Percentiles rank a stretch among this genome's conserved stretches.
Conservation (phyloP, 139 green algal genomes). For the Mesostigma viride region DNA sequence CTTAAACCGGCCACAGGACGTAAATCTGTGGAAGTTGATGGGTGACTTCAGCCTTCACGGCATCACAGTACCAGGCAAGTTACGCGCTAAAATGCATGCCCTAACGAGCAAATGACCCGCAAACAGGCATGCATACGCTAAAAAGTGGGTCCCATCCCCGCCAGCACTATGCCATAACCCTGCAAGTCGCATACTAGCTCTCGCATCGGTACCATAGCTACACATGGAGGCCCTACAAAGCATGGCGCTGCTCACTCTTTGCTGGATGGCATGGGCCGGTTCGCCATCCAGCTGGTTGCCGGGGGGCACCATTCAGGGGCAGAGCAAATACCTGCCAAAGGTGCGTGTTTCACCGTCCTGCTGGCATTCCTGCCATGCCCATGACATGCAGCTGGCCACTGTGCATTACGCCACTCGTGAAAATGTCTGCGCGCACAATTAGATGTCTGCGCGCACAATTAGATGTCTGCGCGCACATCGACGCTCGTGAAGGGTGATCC, state of each 20-base stretch:
- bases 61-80: constrained; percentile 29
- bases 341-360: no score
- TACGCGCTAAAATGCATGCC: constrained; percentile 2
- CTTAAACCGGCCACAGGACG: constrained; percentile 9
- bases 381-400: no score
- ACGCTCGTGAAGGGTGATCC: no score
- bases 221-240: background rate
- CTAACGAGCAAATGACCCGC: no score
- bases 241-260: background rate
- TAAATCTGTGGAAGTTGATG: constrained; percentile 74
- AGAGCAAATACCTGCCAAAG: no score
- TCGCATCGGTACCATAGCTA: background rate
- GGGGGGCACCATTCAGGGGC: no score
- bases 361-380: no score
- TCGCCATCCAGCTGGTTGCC: no score
- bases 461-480: no score
- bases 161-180: background rate
- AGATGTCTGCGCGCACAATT: no score
- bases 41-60: constrained; percentile 73
- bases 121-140: background rate
- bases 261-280: background rate
- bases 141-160: background rate
- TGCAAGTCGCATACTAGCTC: background rate
- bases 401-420: no score
- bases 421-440: no score